Evolutionary conservation across 139 green algal genomes (phyloP).

Genomic region (Marvania coccoides): DNA sequence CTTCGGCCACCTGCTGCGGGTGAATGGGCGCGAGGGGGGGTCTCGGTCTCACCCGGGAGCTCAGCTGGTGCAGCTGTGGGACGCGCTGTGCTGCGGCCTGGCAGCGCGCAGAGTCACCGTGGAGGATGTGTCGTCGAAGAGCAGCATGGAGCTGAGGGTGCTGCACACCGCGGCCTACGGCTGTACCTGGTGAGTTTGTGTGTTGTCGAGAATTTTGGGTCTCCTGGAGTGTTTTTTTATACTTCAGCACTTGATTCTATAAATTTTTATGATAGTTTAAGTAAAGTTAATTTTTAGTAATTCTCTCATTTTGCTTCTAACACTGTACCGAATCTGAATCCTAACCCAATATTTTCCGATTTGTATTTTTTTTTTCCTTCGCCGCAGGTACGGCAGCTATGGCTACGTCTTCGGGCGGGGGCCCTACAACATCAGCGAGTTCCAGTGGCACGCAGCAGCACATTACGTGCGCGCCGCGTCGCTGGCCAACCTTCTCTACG

Average conservation of each 20-base stretch:
- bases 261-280: too few relatives aligned
- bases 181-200: slow-evolving; percentile 72
- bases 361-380: too few relatives aligned
- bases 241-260: too few relatives aligned
- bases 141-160: slow-evolving; percentile 84
- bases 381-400: slow-evolving; percentile 92
- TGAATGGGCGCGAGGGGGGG: slow-evolving; percentile 72
- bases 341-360: too few relatives aligned
- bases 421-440: slow-evolving; percentile 62
- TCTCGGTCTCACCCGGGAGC: slow-evolving; percentile 24
- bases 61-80: slow-evolving; percentile 90
- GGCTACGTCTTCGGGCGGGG: slow-evolving; percentile 88
- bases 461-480: slow-evolving; percentile 18
- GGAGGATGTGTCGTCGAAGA: slow-evolving; percentile 92
- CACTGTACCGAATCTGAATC: too few relatives aligned
- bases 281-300: too few relatives aligned
- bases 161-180: slow-evolving; percentile 65
- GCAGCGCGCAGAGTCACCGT: slow-evolving; percentile 56
- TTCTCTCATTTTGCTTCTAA: too few relatives aligned
- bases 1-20: slow-evolving; percentile 84
- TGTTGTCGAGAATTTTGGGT: neutral
- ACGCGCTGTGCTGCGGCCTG: slow-evolving; percentile 76
- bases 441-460: slow-evolving; percentile 11
- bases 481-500: slow-evolving; percentile 38
- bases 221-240: slow-evolving; percentile 4